Conservation (phyloP, 257 asterid genomes). For the Solanum gracilifrons region DNA sequence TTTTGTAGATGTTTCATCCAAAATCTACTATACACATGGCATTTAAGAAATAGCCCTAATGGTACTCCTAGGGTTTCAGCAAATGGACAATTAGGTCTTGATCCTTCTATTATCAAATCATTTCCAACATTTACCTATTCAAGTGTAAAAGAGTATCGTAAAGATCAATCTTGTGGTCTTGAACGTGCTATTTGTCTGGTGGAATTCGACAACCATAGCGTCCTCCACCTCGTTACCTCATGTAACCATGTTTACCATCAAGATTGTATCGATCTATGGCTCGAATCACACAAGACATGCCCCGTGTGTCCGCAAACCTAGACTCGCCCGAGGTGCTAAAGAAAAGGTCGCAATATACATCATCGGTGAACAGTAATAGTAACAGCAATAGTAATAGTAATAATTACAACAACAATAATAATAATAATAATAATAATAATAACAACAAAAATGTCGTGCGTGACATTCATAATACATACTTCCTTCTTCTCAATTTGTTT, state of each 20-base stretch:
- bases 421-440: too few species aligned
- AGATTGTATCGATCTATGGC: slow-evolving; percentile 88
- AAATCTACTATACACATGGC: slow-evolving; percentile 48
- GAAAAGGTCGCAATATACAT: background rate
- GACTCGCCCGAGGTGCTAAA: slow-evolving; percentile 30
- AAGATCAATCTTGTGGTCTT: slow-evolving; percentile 45
- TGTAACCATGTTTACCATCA: slow-evolving; percentile 87
- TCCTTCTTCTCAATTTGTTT: too few species aligned
- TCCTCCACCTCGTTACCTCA: slow-evolving; percentile 51
- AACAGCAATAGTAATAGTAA: too few species aligned
- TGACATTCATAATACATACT: background rate
- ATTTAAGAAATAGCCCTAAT: slow-evolving; percentile 21
- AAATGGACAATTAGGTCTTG: slow-evolving; percentile 30
- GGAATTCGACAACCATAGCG: slow-evolving; percentile 46
- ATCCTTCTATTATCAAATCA: slow-evolving; percentile 39
- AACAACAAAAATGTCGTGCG: too few species aligned
- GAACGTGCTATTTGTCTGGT: slow-evolving; percentile 84
- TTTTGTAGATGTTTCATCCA: slow-evolving; percentile 69
- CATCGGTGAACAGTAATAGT: too few species aligned
- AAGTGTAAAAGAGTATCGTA: slow-evolving; percentile 46
- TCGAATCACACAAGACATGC: slow-evolving; percentile 69
- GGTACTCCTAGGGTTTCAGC: slow-evolving; percentile 7
- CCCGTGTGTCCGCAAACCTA: slow-evolving; percentile 65
- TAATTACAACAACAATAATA: background rate
- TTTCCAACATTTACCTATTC: slow-evolving; percentile 70